A percentile compares a stretch with the other conserved stretches of the same genome.
These are phyloP conservation scores for Lasiodiplodia sp. DNA, from an alignment of 2,329 filamentous ascomycete genomes.

Conservation along the genomic window DNA sequence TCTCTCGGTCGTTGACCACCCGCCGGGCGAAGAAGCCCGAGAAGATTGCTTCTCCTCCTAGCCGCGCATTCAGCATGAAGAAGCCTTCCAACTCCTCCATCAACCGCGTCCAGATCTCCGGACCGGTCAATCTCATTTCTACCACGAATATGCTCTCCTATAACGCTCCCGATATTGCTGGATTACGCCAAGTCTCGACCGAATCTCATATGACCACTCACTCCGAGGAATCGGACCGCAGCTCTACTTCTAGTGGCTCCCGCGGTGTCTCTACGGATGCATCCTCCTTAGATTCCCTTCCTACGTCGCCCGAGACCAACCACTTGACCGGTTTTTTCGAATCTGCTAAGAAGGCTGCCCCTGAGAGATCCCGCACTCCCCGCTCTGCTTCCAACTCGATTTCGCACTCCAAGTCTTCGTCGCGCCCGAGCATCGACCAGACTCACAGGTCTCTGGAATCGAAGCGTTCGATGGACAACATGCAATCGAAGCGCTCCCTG, in stretches of 20 bases:
- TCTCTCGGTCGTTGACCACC: conserved; percentile 73
- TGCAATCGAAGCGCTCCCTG: conserved; percentile 21
- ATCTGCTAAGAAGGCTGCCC: conserved; percentile 43
- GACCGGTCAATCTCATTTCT: conserved; percentile 84
- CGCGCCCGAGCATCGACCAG: conserved; percentile 23
- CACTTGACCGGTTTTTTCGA: conserved; percentile 67
- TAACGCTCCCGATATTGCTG: conserved; percentile 81
- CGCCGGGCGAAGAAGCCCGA: conserved; percentile 68
- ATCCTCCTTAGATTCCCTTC: conserved; percentile 58
- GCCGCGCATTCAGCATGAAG: conserved; percentile 52
- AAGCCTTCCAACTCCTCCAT: conserved; percentile 50
- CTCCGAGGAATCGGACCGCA: conserved; percentile 74
- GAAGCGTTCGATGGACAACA: conserved; percentile 24
- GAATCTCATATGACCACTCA: conserved; percentile 59
- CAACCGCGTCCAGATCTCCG: conserved; percentile 80
- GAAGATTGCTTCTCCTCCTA: conserved; percentile 40
- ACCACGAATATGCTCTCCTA: conserved; percentile 97
- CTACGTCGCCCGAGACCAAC: conserved; percentile 61
- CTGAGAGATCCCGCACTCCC: conserved; percentile 41
- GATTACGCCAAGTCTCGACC: conserved; percentile 49
- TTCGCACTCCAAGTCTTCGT: conserved; percentile 22
- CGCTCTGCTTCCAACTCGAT: conserved; percentile 34
- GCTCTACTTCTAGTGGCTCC: conserved; percentile 61
- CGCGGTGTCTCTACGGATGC: conserved; percentile 74
- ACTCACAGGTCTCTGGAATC: conserved; percentile 14